Evolutionary conservation across 2,329 filamentous ascomycete species (phyloP), one percentile per base, ranked within the genome.

Genomic region (Aspergillus tamarii): DNA sequence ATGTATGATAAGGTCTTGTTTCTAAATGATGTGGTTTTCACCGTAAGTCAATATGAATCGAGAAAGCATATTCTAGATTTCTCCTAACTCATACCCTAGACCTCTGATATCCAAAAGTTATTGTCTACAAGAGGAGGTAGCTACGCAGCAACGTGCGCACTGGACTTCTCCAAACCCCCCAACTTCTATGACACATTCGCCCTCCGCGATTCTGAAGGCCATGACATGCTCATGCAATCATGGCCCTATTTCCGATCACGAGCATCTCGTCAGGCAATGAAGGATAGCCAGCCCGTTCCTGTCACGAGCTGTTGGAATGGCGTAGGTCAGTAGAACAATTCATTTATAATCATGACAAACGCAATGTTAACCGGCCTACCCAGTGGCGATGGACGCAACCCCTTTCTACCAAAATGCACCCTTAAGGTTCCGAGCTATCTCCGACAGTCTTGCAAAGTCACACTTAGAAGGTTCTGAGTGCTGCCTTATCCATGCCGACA

Each of bases 171-270:
- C 65, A 84, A 86, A 60, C 86, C 88, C 0, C 87, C 90, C 66
- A 82, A 86, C 46, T 91, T 88, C 73, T 93, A 93, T 75, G 91
- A 93, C 74, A 87, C 89, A 0, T 93, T 91, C 74, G 91, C 90
- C 1, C 86, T 89, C 23, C 84, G 91, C 16, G 91, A 93, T 69
- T 78, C 81, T 3, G 84, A 91, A 63, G 89, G 90, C 1, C 85
- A 86, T 68, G 84, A 84, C 32, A 84, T 87, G 39, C 85, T 90
- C 5, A 82, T 90, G 46, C 86, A 88, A 1, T 85, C 89, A 64
- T 93, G 86, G 75, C 91, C 91, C 26, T 65, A 62, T 30, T 65
- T 90, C 73, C 81, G 12, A 83, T 77, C 3, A 71, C 69, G 16
- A 80, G 76, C 74, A 3, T 83, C 81, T 6, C 80, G 88, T 45